phyloP scores from a whole-genome alignment of 768 basidiomycete species.

The Boletus reticulatus region DNA sequence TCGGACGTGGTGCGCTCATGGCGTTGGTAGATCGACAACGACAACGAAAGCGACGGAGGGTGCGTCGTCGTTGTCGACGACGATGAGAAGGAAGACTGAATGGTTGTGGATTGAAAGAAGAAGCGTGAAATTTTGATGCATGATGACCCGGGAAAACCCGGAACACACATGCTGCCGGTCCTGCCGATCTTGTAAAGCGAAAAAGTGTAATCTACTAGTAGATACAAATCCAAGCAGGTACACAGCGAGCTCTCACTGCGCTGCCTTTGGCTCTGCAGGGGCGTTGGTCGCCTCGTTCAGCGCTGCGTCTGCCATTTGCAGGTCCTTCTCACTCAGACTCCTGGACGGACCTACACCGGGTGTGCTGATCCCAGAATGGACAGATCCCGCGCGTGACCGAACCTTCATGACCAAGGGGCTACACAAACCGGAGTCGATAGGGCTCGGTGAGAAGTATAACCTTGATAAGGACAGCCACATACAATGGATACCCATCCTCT shows the following conservation, averaged over 20 bases:
- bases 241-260: background rate
- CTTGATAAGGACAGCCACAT: conserved; percentile 33
- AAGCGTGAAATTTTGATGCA: too few relatives aligned
- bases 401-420: conserved; percentile 92
- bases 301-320: conserved; percentile 85
- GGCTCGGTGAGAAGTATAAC: background rate
- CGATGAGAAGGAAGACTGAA: background rate
- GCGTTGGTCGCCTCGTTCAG: conserved; percentile 40
- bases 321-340: conserved; percentile 84
- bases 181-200: too few relatives aligned
- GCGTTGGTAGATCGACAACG: background rate
- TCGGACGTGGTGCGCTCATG: conserved; percentile 38
- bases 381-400: conserved; percentile 63
- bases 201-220: background rate
- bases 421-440: conserved; percentile 7
- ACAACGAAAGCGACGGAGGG: background rate
- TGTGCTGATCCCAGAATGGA: conserved; percentile 69
- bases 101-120: too few relatives aligned
- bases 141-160: conserved; percentile 16
- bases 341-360: conserved; percentile 80
- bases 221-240: conserved; percentile 17
- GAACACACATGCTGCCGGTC: background rate
- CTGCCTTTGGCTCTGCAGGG: background rate
- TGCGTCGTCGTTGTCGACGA: conserved; percentile 14
- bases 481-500: conserved; percentile 91